Evolutionary conservation across 2,329 filamentous ascomycete genomes (phyloP).

Genomic region (Rugonectria rugulosa): DNA sequence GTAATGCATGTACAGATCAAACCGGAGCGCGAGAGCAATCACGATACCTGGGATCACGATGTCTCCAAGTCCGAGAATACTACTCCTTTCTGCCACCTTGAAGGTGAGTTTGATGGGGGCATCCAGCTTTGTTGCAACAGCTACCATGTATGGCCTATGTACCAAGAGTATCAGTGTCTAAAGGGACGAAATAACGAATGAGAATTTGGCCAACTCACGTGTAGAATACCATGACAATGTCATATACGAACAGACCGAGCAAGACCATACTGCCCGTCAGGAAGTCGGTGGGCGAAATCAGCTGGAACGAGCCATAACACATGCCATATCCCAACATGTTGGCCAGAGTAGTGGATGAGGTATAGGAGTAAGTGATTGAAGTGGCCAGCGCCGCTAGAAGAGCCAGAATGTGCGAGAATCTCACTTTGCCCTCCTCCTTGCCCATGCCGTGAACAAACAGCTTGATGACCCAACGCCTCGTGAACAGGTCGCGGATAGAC

Average conservation of each 20-base stretch:
- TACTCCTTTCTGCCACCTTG: conserved; percentile 66
- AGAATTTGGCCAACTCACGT: conserved; percentile 60
- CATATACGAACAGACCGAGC: conserved; percentile 86
- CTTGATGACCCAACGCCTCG: conserved; percentile 59
- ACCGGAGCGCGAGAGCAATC: conserved; percentile 86
- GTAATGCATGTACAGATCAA: conserved; percentile 88
- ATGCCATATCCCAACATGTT: conserved; percentile 89
- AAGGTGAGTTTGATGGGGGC: conserved; percentile 94
- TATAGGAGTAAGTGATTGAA: conserved; percentile 73
- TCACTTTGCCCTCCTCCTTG: conserved; percentile 58
- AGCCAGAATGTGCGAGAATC: conserved; percentile 65
- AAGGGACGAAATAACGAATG: background rate
- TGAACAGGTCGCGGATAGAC: conserved; percentile 59
- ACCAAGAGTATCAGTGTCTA: conserved; percentile 25
- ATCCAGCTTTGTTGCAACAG: conserved; percentile 87
- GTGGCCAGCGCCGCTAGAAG: conserved; percentile 61
- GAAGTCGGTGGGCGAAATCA: conserved; percentile 91
- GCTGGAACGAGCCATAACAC: conserved; percentile 80
- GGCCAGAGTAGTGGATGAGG: conserved; percentile 65
- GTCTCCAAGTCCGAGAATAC: conserved; percentile 94
- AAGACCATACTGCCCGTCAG: conserved; percentile 81
- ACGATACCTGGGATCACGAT: conserved; percentile 93
- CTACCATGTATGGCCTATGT: conserved; percentile 78
- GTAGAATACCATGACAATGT: conserved; percentile 92
- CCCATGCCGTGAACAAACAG: conserved; percentile 60